These are phyloP conservation scores for Lactifluus hygrophoroides DNA, from an alignment of 768 basidiomycete species.

Conservation along the genomic window DNA sequence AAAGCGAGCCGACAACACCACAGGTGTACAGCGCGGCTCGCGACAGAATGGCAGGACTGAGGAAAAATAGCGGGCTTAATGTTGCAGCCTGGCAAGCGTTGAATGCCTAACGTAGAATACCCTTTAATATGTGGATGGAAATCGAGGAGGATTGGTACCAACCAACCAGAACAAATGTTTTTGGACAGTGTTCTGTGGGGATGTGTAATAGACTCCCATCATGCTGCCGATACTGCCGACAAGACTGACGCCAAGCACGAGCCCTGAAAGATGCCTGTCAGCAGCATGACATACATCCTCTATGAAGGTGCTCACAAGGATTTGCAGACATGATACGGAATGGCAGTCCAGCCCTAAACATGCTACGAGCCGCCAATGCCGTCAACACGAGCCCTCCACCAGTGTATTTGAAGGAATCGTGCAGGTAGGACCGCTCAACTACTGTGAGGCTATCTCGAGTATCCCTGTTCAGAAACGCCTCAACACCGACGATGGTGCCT, in stretches of 20 bases:
- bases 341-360: slow-evolving; percentile 53
- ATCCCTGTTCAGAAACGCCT: slow-evolving; percentile 68
- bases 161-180: slow-evolving; percentile 81
- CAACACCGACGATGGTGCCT: slow-evolving; percentile 53
- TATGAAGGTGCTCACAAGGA: slow-evolving; percentile 46
- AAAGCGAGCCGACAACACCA: slow-evolving; percentile 77
- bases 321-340: slow-evolving; percentile 76
- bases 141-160: slow-evolving; percentile 24
- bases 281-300: background rate
- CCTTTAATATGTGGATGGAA: background rate
- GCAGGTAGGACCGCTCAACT: slow-evolving; percentile 59
- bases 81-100: slow-evolving; percentile 82
- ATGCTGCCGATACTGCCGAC: slow-evolving; percentile 76
- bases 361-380: slow-evolving; percentile 66
- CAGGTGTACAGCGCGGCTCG: slow-evolving; percentile 84
- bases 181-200: slow-evolving; percentile 65
- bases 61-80: slow-evolving; percentile 82
- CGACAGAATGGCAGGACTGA: slow-evolving; percentile 75
- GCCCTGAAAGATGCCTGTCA: slow-evolving; percentile 37
- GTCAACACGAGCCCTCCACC: slow-evolving; percentile 72
- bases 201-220: slow-evolving; percentile 73
- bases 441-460: slow-evolving; percentile 58
- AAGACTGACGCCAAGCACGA: slow-evolving; percentile 74
- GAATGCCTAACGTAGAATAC: slow-evolving; percentile 47
- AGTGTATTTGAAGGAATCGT: slow-evolving; percentile 77